Conservation (phyloP, 2,329 filamentous ascomycete genomes). For the Thyridium curvatum region DNA sequence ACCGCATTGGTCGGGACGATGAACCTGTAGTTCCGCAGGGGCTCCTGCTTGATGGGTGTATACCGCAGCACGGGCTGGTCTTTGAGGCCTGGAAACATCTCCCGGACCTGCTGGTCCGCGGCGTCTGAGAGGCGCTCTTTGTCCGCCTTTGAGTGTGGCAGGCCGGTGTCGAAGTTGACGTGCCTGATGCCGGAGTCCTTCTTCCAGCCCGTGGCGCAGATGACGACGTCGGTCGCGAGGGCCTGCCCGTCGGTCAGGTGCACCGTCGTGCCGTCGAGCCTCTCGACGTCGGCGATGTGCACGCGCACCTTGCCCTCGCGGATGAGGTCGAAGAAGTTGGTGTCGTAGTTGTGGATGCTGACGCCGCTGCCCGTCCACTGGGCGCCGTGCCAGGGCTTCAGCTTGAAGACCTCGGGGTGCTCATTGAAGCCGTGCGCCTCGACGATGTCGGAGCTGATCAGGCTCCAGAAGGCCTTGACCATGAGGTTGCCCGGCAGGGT, state of each 20-base stretch:
- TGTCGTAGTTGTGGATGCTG: slow-evolving; percentile 55
- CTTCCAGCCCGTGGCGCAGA: slow-evolving; percentile 56
- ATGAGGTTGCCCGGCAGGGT: slow-evolving; percentile 50
- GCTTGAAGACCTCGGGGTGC: slow-evolving; percentile 44
- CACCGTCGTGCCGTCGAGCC: slow-evolving; percentile 37
- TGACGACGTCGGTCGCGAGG: slow-evolving; percentile 42
- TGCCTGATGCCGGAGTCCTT: slow-evolving; percentile 44
- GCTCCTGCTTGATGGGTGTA: slow-evolving; percentile 15
- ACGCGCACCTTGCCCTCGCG: slow-evolving; percentile 43
- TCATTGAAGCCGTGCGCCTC: slow-evolving; percentile 45
- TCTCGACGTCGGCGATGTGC: slow-evolving; percentile 44
- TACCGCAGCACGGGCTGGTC: slow-evolving; percentile 41
- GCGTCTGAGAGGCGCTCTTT: slow-evolving; percentile 41
- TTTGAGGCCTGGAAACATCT: slow-evolving; percentile 48
- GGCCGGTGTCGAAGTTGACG: slow-evolving; percentile 11
- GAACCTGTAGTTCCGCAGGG: slow-evolving; percentile 31
- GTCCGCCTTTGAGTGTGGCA: slow-evolving; percentile 32
- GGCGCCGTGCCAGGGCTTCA: slow-evolving; percentile 45
- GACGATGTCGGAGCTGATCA: slow-evolving; percentile 50
- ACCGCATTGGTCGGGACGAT: slow-evolving; percentile 34
- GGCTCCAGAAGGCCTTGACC: slow-evolving; percentile 50
- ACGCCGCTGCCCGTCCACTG: slow-evolving; percentile 49
- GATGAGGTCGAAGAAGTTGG: slow-evolving; percentile 52
- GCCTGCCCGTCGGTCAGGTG: slow-evolving; percentile 41
- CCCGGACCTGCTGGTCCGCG: too few relatives aligned